Conservation (phyloP, 2,329 filamentous ascomycete species). For the Pestalotiopsis sp. region DNA sequence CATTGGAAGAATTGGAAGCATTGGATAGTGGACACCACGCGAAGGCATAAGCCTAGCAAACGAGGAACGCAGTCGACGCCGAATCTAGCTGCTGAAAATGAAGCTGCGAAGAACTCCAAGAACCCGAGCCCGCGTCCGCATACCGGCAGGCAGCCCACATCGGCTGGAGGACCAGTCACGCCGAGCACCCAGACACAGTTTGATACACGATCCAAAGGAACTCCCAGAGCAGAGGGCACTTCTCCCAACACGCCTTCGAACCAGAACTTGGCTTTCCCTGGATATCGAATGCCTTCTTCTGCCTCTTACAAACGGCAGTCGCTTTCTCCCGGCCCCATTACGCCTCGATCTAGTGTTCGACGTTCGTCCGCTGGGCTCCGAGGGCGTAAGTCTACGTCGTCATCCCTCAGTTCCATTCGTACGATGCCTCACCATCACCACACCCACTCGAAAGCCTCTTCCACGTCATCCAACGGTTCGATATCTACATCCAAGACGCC, state of each 20-base stretch:
- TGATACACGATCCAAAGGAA: conserved; percentile 49
- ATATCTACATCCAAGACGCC: conserved; percentile 71
- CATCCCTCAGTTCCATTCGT: conserved; percentile 89
- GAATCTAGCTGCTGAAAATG: conserved; percentile 56
- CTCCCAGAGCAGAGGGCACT: conserved; percentile 23
- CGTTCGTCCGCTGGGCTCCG: conserved; percentile 81
- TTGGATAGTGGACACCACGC: conserved; percentile 63
- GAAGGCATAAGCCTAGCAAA: conserved; percentile 52
- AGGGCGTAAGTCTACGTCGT: conserved; percentile 93
- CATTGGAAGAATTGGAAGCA: conserved; percentile 68
- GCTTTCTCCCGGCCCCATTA: conserved; percentile 83
- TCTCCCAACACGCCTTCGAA: conserved; percentile 27
- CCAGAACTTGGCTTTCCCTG: conserved; percentile 32
- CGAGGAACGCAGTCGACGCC: conserved; percentile 61
- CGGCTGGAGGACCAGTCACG: conserved; percentile 38
- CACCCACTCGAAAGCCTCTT: conserved; percentile 91
- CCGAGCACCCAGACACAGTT: conserved; percentile 52
- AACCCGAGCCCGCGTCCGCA: conserved; percentile 61
- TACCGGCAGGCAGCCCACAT: conserved; percentile 57
- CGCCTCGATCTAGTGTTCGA: conserved; percentile 83
- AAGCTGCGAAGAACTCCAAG: conserved; percentile 46
- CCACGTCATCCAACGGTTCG: conserved; percentile 80
- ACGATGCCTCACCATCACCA: conserved; percentile 84
- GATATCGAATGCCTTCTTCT: conserved; percentile 39
- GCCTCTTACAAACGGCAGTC: conserved; percentile 72